Evolutionary conservation across 1,284 basidiomycete species (phyloP), one percentile per base, ranked within the genome.

Genomic region (Porogramme epimiltina): DNA sequence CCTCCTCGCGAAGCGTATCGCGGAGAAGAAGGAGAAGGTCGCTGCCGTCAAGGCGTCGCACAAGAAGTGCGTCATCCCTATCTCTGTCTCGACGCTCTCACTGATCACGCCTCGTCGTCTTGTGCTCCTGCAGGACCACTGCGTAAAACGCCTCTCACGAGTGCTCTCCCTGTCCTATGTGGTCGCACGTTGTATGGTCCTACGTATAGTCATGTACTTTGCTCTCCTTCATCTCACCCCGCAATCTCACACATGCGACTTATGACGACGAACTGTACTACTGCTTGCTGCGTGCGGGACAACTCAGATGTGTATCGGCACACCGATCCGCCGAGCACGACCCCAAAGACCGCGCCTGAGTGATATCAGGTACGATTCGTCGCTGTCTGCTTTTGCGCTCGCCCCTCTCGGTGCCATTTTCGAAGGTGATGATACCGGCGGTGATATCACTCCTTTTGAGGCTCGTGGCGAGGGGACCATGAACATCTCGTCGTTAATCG

Each of bases 11-110:
- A 96, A 98, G 84, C 93, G 93, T 66, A 74, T 93, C 59, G 85
- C 91, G 63, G 95, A 98, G 83, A 92, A 89, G 84, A 97, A 96
- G 85, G 85, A 84, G 70, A 89, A 91, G 76, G 81, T 81, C 59
- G 87, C 88, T 23, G 85, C 87, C 31, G 75, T 85, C 80, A 90
- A 89, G 74, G 88, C 87, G 40, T 80, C 84, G 34, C 87, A 89
- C 80, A 79, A 80, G 73, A 84, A 84, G 82, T 80, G 60, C 18
- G 66, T 60, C 18, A 5, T 6, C 4, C 2, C 11, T 18, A 1
- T 10, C 5, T 19, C n/a, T 28, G 4, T 24, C 5, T 22, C 20
- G 19, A n/a, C 13, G 34, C 13, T 26, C 46, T 18, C 22, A 43
- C 25, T n/a, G 19, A 31, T 31, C n/a, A n/a, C n/a, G n/a, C n/a